Percentiles rank a stretch among this genome's conserved stretches.
phyloP scores from a whole-genome alignment of 176 grass and related monocot species.

The Oryza longistaminata region DNA sequence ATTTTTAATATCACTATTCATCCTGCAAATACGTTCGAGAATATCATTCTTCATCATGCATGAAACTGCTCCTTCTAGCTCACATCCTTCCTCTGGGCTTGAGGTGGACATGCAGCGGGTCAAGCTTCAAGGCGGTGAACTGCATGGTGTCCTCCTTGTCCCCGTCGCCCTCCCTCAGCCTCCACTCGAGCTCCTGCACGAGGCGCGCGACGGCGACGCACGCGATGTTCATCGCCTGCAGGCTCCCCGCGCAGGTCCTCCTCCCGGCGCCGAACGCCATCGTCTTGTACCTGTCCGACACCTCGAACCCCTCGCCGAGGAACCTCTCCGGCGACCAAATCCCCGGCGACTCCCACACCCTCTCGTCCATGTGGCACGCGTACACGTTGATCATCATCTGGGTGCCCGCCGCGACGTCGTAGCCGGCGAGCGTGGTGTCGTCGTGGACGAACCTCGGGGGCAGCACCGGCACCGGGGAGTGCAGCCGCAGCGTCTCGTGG shows the following conservation, averaged over 20 bases:
- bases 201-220: constrained; percentile 55
- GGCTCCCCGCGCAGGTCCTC: constrained; percentile 61
- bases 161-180: constrained; percentile 61
- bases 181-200: constrained; percentile 75
- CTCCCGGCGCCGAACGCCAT: constrained; percentile 83
- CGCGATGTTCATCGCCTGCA: constrained; percentile 59
- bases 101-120: constrained; percentile 59
- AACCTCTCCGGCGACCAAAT: constrained; percentile 88
- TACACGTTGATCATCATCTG: constrained; percentile 80
- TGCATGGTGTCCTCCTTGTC: constrained; percentile 61
- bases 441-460: constrained; percentile 81
- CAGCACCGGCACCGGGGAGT: constrained; percentile 45
- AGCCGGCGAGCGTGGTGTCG: constrained; percentile 60
- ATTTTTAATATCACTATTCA: too few relatives aligned
- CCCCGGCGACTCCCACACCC: constrained; percentile 57
- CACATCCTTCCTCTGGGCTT: constrained; percentile 42
- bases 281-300: constrained; percentile 56
- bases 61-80: background rate
- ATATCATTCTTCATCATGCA: too few relatives aligned
- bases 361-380: constrained; percentile 74
- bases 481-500: constrained; percentile 69
- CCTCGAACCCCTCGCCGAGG: constrained; percentile 41
- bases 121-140: constrained; percentile 56
- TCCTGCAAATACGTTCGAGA: too few relatives aligned
- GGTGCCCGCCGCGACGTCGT: constrained; percentile 53